Evolutionary conservation across 108 stramenopile genomes (phyloP).

Genomic region (Phaeodactylum tricornutum): DNA sequence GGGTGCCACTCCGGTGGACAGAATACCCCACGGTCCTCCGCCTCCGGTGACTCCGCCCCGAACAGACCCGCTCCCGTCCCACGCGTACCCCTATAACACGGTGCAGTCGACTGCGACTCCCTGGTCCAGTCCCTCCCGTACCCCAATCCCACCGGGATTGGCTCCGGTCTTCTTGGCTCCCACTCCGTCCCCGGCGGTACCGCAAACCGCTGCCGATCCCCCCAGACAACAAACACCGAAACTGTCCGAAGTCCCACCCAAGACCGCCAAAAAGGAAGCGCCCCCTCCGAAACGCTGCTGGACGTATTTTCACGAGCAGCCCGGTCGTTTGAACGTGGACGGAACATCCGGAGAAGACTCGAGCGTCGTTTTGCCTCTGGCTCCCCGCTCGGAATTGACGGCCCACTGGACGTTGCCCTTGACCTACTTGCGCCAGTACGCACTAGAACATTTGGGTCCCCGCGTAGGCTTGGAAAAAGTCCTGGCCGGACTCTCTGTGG

Average conservation of each 20-base stretch:
- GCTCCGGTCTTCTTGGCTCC: background rate
- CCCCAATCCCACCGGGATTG: background rate
- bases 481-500: conserved; percentile 46
- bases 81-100: background rate
- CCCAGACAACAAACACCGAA: background rate
- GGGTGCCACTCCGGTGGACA: background rate
- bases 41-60: too few relatives aligned
- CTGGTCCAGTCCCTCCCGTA: background rate
- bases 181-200: background rate
- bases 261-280: conserved; percentile 15
- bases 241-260: conserved; percentile 3
- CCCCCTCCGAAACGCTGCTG: conserved; percentile 42
- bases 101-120: background rate
- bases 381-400: conserved; percentile 58
- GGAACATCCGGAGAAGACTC: conserved; percentile 20
- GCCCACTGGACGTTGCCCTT: conserved; percentile 77
- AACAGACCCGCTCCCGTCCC: background rate
- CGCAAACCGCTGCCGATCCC: background rate
- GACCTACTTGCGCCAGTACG: conserved; percentile 34
- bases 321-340: conserved; percentile 63
- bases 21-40: too few relatives aligned
- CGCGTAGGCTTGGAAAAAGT: background rate
- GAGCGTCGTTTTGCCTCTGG: conserved; percentile 29
- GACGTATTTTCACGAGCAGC: conserved; percentile 63
- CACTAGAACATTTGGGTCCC: background rate